phyloP scores from a whole-genome alignment of 495 filamentous ascomycete species.

The Penicillium parvum region DNA sequence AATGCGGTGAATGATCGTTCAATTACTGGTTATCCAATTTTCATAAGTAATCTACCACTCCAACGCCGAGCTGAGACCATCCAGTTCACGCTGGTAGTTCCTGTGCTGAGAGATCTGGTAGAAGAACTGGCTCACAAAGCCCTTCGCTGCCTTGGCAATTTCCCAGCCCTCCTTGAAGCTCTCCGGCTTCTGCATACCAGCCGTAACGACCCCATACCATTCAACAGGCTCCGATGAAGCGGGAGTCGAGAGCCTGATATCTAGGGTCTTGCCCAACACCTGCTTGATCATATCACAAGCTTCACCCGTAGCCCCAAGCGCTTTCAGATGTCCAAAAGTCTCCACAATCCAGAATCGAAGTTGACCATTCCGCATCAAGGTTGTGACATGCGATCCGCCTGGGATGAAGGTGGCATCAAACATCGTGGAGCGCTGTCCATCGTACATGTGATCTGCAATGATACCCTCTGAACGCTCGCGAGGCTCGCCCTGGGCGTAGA shows the following conservation, averaged over 20 bases:
- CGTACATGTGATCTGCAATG: constrained; percentile 68
- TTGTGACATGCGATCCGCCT: constrained; percentile 56
- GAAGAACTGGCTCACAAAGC: constrained; percentile 58
- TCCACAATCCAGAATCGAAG: constrained; percentile 73
- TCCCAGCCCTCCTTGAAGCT: constrained; percentile 44
- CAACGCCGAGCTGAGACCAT: constrained; percentile 40
- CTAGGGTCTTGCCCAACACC: constrained; percentile 45
- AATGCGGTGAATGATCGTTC: too few relatives aligned
- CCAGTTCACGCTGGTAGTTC: constrained; percentile 62
- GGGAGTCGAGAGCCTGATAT: constrained; percentile 38
- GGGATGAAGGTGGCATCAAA: constrained; percentile 75
- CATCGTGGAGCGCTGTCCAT: constrained; percentile 72
- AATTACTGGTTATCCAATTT: neutral
- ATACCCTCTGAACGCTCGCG: constrained; percentile 42
- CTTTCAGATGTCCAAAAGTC: constrained; percentile 67
- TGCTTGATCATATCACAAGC: constrained; percentile 55
- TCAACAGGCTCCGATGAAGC: constrained; percentile 48
- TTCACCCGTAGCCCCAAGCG: constrained; percentile 66
- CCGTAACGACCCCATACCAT: constrained; percentile 69
- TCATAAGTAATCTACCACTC: neutral
- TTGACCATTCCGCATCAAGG: constrained; percentile 61
- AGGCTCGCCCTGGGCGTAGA: constrained; percentile 52
- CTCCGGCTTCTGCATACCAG: constrained; percentile 45
- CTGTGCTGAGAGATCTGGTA: constrained; percentile 58
- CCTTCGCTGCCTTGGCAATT: constrained; percentile 17